Evolutionary conservation across 2,329 filamentous ascomycete genomes (phyloP).

Genomic region (Diplodia intermedia): DNA sequence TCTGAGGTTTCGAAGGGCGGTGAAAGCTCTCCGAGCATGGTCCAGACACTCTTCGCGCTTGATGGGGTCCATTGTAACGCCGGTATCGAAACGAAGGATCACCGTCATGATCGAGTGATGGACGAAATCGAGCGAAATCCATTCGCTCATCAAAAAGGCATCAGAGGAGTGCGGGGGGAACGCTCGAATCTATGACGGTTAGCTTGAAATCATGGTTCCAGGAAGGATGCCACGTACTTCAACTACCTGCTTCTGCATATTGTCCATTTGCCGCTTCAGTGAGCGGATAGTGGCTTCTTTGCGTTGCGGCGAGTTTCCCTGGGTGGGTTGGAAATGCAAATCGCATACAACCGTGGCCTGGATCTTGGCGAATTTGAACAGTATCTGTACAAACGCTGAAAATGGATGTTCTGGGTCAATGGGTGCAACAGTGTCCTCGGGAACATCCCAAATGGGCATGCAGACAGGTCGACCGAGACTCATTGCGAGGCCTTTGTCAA

Average conservation of each 20-base stretch:
- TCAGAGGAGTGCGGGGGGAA: slow-evolving; percentile 32
- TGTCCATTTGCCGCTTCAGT: slow-evolving; percentile 38
- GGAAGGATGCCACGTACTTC: slow-evolving; percentile 33
- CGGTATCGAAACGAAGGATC: slow-evolving; percentile 43
- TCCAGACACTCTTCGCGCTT: slow-evolving; percentile 45
- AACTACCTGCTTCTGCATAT: slow-evolving; percentile 38
- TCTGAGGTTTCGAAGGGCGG: slow-evolving; percentile 41
- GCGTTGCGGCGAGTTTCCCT: slow-evolving; percentile 38
- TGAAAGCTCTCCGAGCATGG: slow-evolving; percentile 43
- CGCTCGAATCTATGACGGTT: slow-evolving; percentile 38
- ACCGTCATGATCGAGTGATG: slow-evolving; percentile 44
- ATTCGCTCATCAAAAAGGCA: slow-evolving; percentile 41
- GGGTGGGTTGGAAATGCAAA: slow-evolving; percentile 30
- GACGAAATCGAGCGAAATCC: slow-evolving; percentile 45
- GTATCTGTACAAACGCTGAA: slow-evolving; percentile 39
- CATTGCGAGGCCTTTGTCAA: slow-evolving; percentile 44
- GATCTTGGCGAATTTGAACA: slow-evolving; percentile 42
- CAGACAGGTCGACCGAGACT: slow-evolving; percentile 43
- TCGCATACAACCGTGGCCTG: slow-evolving; percentile 40
- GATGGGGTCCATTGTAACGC: slow-evolving; percentile 39
- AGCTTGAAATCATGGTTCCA: slow-evolving; percentile 25
- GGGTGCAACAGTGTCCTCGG: slow-evolving; percentile 39
- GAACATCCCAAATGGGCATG: slow-evolving; percentile 40
- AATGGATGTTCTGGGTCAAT: slow-evolving; percentile 38
- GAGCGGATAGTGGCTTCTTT: slow-evolving; percentile 32